Base-by-base conservation (phyloP, 352 stramenopile genomes). In the Pythium phragmiticola region DNA sequence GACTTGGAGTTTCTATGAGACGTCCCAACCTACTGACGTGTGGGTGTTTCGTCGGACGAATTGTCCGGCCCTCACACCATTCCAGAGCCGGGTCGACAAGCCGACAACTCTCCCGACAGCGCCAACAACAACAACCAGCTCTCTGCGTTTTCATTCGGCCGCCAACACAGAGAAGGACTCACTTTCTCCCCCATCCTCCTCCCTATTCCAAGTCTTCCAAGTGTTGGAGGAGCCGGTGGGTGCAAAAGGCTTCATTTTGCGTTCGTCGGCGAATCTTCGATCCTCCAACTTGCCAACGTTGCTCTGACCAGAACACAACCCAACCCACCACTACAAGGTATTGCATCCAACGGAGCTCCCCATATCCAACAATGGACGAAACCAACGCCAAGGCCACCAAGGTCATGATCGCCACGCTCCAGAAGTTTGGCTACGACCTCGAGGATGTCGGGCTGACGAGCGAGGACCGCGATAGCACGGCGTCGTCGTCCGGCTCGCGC, bases 371-470 rank as follows among this genome's bases (percentile, higher is more conserved):
- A 12, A 63, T 60, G 52, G 59, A 90, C 48, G 81, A 90, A 42
- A 65, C 73, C 47, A 66, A 70, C 23, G 56, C 43, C 56, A 89
- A 80, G 57, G 77, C 80, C 58, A 72, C 65, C 45, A 85, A 85
- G 58, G 55, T 92, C 54, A 76, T 94, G 49, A 89, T 93, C 61
- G 75, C 78, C 30, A 94, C 81, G 67, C 72, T 94, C 39, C 83
- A 94, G 63, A 92, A 92, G 58, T 87, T 90, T 69, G 86, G 86
- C 56, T 94, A 94, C 70, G 82, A 94, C 65, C 68, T 94, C 28
- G 68, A 75, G 28, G 66, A 76, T 49, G 45, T 63, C 12, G 60
- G 53, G 46, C 19, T 28, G 1, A 14, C 17, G 36, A 30, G 26
- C 26, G 62, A 75, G 17, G 62, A 70, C 54, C 52, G 60, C 49